These are phyloP conservation scores for Asparagopsis taxiformis DNA, from an alignment of 31 red algal genomes.

Conservation along the genomic window DNA sequence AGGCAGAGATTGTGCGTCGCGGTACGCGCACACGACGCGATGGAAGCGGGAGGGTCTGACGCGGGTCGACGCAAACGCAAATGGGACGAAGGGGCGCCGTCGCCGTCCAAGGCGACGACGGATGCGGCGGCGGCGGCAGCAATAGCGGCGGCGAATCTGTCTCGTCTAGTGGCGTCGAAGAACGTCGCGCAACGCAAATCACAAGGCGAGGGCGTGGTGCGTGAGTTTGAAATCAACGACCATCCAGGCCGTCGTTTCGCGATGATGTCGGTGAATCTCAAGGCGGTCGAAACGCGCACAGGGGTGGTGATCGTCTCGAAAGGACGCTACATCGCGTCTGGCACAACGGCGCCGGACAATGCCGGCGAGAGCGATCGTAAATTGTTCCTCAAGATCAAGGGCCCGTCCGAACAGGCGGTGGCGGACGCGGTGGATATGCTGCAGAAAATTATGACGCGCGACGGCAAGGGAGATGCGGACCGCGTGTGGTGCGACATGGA, in stretches of 20 bases:
- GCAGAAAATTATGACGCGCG: slow-evolving; percentile 16
- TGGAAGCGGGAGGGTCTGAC: too few species aligned
- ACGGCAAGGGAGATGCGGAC: slow-evolving; percentile 17
- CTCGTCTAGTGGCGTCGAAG: background rate
- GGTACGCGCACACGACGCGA: too few species aligned
- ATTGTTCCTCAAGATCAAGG: slow-evolving; percentile 53
- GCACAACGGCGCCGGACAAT: background rate
- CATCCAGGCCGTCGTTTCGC: slow-evolving; percentile 58
- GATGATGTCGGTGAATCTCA: slow-evolving; percentile 62
- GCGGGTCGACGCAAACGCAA: background rate
- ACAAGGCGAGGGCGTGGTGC: slow-evolving; percentile 1
- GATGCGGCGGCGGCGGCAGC: background rate
- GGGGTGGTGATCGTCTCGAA: slow-evolving; percentile 52
- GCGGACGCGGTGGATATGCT: slow-evolving; percentile 32
- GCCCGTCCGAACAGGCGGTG: slow-evolving; percentile 2
- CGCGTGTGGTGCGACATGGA: slow-evolving; percentile 74
- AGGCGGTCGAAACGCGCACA: slow-evolving; percentile 35
- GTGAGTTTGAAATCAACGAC: slow-evolving; percentile 76
- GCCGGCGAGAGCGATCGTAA: slow-evolving; percentile 28
- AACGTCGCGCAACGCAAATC: background rate
- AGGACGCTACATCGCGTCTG: slow-evolving; percentile 36
- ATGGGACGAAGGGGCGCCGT: slow-evolving; percentile 15
- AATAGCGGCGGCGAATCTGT: background rate
- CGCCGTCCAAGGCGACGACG: too few species aligned
- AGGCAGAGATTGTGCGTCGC: too few species aligned